Conservation (phyloP, 2,329 filamentous ascomycete species). For the Diaporthe capsici region DNA sequence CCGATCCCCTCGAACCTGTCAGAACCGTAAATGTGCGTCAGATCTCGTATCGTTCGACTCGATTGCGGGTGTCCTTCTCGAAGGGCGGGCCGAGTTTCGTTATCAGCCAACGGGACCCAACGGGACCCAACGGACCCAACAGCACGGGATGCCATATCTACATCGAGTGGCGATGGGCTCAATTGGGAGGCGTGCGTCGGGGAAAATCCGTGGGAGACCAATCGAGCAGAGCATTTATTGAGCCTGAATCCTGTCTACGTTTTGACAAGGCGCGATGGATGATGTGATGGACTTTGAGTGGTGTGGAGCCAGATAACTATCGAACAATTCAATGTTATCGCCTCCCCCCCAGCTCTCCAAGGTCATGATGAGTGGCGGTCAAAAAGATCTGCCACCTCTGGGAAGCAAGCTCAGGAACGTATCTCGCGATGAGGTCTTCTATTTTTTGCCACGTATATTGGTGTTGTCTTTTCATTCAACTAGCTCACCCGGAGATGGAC, state of each 20-base stretch:
- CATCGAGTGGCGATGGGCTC: not conserved
- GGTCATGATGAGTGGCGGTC: not conserved
- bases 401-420: not conserved
- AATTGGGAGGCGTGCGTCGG: not conserved
- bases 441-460: not conserved
- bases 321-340: not conserved
- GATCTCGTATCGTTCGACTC: not conserved
- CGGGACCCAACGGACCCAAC: not conserved
- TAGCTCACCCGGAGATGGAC: not conserved
- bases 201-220: not conserved
- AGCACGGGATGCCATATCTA: slow-evolving; percentile 3
- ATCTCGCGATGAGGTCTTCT: not conserved
- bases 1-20: not conserved
- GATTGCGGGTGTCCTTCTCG: not conserved
- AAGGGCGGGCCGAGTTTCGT: slow-evolving; percentile 8
- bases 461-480: not conserved
- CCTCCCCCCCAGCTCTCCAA: not conserved
- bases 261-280: not conserved
- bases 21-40: not conserved
- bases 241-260: not conserved
- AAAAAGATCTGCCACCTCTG: not conserved
- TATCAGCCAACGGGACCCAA: not conserved
- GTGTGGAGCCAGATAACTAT: not conserved
- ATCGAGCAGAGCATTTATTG: not conserved
- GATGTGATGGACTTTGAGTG: not conserved